Evolutionary conservation across 2,329 filamentous ascomycete species (phyloP).

Genomic region (Sporothrix pseudoabietina): DNA sequence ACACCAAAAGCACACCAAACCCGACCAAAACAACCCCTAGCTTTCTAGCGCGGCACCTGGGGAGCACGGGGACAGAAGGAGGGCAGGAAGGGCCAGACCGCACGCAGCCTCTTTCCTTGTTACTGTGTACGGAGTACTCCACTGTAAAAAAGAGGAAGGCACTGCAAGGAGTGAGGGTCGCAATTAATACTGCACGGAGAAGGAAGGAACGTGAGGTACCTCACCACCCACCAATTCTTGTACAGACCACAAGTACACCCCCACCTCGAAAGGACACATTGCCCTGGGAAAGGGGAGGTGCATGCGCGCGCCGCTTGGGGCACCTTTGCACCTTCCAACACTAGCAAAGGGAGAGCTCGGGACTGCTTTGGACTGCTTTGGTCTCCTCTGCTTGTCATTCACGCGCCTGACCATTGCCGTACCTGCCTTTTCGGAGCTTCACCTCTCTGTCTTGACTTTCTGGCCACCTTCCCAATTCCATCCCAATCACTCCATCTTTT

Average conservation of each 20-base stretch:
- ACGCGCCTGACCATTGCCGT: background rate
- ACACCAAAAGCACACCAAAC: background rate
- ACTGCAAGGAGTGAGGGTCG: conserved; percentile 16
- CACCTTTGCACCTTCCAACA: background rate
- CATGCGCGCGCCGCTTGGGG: background rate
- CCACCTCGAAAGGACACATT: conserved; percentile 25
- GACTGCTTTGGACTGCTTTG: too few relatives aligned
- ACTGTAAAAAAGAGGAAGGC: background rate
- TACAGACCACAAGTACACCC: background rate
- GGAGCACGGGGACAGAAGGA: background rate
- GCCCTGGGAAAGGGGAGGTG: conserved; percentile 9
- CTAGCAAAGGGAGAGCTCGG: background rate
- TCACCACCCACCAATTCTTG: background rate
- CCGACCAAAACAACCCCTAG: conserved; percentile 20
- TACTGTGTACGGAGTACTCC: background rate
- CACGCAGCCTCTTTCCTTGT: background rate
- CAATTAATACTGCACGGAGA: conserved; percentile 8
- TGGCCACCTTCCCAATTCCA: background rate
- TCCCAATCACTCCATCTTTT: background rate
- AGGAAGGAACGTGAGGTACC: background rate
- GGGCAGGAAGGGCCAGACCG: conserved; percentile 7
- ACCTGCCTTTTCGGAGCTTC: background rate
- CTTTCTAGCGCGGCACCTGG: background rate
- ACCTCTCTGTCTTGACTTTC: background rate
- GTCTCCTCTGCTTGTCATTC: background rate